These are phyloP conservation scores for Marchantia polymorpha DNA, from an alignment of 225 moss, liverwort and hornwort genomes.

Conservation along the genomic window DNA sequence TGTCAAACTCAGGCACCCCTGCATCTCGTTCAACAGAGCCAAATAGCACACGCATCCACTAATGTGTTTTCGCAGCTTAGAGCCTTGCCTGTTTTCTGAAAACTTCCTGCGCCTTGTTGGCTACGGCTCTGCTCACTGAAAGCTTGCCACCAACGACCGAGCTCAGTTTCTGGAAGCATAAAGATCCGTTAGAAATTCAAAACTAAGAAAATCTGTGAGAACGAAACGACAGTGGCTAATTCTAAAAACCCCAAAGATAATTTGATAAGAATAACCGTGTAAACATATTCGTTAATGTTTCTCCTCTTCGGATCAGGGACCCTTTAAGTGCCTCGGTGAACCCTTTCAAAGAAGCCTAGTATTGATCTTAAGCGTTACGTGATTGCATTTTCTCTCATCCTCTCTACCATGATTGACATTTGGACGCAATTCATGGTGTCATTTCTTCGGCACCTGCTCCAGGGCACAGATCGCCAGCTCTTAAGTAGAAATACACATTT, in stretches of 20 bases:
- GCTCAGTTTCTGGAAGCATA: slow-evolving; percentile 28
- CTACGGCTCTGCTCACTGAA: slow-evolving; percentile 37
- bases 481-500: no score
- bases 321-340: no score
- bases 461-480: background rate
- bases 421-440: background rate
- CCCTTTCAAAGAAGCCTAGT: no score
- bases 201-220: background rate
- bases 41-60: background rate
- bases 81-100: slow-evolving; percentile 24
- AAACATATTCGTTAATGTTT: no score
- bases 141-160: slow-evolving; percentile 44
- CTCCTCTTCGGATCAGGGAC: no score
- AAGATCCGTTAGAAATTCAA: background rate
- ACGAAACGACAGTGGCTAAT: background rate
- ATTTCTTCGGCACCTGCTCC: background rate
- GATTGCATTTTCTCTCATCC: background rate
- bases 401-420: background rate
- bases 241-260: background rate
- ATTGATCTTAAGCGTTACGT: no score
- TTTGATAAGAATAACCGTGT: no score
- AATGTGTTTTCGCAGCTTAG: background rate
- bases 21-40: background rate
- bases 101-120: slow-evolving; percentile 9
- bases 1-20: background rate